These are phyloP conservation scores for Penicillium coprophilum DNA, from an alignment of 495 filamentous ascomycete species.

Conservation along the genomic window DNA sequence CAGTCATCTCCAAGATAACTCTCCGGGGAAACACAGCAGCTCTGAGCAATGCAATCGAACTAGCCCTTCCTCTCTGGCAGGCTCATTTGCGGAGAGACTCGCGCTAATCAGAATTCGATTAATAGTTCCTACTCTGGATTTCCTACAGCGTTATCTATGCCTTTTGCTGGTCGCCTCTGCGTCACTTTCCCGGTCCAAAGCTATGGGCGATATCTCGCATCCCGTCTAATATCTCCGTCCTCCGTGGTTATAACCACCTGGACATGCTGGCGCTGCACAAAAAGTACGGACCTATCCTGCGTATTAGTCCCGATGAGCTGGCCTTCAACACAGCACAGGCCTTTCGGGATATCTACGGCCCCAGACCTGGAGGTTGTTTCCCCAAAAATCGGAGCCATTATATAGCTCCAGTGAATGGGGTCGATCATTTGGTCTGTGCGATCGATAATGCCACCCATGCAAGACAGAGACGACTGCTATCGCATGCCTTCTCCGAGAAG, in stretches of 20 bases:
- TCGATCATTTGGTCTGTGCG: slow-evolving; percentile 23
- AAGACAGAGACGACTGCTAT: slow-evolving; percentile 40
- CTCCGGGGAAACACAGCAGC: slow-evolving; percentile 1
- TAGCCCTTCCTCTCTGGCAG: not conserved
- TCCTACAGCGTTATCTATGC: slow-evolving; percentile 39
- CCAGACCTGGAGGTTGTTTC: slow-evolving; percentile 36
- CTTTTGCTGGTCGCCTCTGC: slow-evolving; percentile 51
- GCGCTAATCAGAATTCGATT: slow-evolving; percentile 7
- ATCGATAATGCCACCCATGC: slow-evolving; percentile 31
- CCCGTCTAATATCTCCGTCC: slow-evolving; percentile 28
- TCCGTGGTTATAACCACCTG: slow-evolving; percentile 25
- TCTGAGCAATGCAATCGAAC: not conserved
- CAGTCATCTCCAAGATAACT: not conserved
- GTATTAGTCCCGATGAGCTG: slow-evolving; percentile 55
- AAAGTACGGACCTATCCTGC: slow-evolving; percentile 50
- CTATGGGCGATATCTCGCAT: slow-evolving; percentile 42
- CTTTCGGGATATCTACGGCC: slow-evolving; percentile 59
- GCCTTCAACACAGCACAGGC: slow-evolving; percentile 54
- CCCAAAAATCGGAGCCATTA: slow-evolving; percentile 27
- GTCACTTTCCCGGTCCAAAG: slow-evolving; percentile 52
- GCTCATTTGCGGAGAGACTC: no score
- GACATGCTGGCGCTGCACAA: slow-evolving; percentile 32
- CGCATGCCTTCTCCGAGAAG: slow-evolving; percentile 48
- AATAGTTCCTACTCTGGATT: slow-evolving; percentile 19
- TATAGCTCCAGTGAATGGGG: slow-evolving; percentile 24